These are phyloP conservation scores for Cudoniella acicularis DNA, from an alignment of 495 filamentous ascomycete species.

Conservation along the genomic window DNA sequence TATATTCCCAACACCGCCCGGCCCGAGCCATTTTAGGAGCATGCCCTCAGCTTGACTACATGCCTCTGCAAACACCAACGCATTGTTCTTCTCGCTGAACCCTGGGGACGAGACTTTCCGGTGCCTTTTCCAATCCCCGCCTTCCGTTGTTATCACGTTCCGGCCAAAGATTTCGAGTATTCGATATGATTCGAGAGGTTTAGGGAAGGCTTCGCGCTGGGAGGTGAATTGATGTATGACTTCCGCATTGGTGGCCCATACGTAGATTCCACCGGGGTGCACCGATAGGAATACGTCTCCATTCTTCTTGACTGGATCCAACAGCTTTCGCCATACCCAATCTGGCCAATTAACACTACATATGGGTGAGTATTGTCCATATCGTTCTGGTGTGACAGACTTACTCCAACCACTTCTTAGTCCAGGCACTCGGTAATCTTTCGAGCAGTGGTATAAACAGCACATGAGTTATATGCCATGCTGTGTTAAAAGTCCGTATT, in stretches of 20 bases:
- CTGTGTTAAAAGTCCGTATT: conserved; percentile 35
- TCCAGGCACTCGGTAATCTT: conserved; percentile 42
- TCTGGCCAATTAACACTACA: conserved; percentile 25
- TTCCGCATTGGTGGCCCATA: conserved; percentile 54
- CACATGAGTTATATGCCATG: conserved; percentile 45
- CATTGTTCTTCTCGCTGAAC: conserved; percentile 71
- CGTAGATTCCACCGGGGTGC: conserved; percentile 39
- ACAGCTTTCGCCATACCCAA: conserved; percentile 37
- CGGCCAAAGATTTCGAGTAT: conserved; percentile 58
- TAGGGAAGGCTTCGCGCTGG: conserved; percentile 63
- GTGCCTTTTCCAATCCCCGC: conserved; percentile 62
- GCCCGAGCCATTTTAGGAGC: conserved; percentile 44
- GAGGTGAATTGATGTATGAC: conserved; percentile 56
- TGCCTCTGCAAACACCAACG: conserved; percentile 57
- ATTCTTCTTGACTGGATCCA: conserved; percentile 36
- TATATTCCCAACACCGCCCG: conserved; percentile 20
- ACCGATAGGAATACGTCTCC: conserved; percentile 55
- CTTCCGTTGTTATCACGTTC: conserved; percentile 64
- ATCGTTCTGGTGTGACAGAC: conserved; percentile 1
- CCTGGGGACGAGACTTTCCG: conserved; percentile 63
- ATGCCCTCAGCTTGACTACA: conserved; percentile 55
- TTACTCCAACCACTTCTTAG: conserved; percentile 44
- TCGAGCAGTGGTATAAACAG: conserved; percentile 47
- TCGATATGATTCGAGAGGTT: conserved; percentile 54
- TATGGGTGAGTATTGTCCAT: conserved; percentile 33